Base-by-base conservation (phyloP, 768 basidiomycete genomes). In the Lentinula lateritia region DNA sequence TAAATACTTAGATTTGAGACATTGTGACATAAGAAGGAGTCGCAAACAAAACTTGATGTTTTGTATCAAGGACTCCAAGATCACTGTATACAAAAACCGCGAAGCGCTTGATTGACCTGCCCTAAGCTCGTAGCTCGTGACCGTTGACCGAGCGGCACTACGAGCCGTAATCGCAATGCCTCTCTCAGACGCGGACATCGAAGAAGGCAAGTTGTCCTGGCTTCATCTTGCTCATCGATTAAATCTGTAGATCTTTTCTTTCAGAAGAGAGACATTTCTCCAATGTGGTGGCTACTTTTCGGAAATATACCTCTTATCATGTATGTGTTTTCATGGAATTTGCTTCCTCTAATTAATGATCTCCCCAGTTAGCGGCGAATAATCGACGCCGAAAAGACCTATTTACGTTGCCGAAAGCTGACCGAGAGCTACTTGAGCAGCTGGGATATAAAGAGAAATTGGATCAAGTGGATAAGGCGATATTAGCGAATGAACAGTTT, bases 371-470 rank as follows among this genome's bases (percentile, higher is more conserved):
- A n/a, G 73, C 79, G 39, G 80, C 79, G 5, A 83, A 83, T 61
- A 82, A 84, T 68, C 73, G 81, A 39, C 82, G 95, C 23, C 72
- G 94, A 64, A 92, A 92, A 68, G 93, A 93, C 62, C 78, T 91
- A 5, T 88, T 86, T 67, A 83, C 80, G 0, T 80, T 98, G 2
- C 82, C 92, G 0, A 76, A 74, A 42, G 78, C 78, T 28, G 92
- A 96, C 69, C 88, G 87, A 67, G 83, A 80, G 1, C 71, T 95
- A 0, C 78, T 96, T 1, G 80, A 83, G 13, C 65, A 69, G 12
- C 70, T 95, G 5, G 91, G 92, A 6, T 95, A 92, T 72, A 85
- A 87, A 65, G 76, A 84, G 61, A 94, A 93, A 70, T 80, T 98
- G 0, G 82, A 87, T 36, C 84, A 81, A 32, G 88, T 92, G 12